Base-by-base conservation (phyloP, 2,329 filamentous ascomycete species). In the Periconia macrospinosa region DNA sequence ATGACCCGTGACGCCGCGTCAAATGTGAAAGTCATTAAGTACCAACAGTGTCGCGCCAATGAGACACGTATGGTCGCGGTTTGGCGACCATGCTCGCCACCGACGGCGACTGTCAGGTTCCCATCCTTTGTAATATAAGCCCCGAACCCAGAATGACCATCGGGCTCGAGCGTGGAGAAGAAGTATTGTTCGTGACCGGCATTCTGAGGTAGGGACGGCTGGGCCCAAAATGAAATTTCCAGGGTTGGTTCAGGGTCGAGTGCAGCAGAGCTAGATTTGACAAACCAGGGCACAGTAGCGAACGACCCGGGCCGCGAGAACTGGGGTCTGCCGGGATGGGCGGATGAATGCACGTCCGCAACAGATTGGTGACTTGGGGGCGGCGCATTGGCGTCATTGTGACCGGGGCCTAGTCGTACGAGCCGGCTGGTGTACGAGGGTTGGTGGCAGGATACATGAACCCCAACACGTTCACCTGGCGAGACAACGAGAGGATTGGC, bases 401-500 rank as follows among this genome's bases (percentile, higher is more conserved):
- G 44, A 53, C 53, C 61, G 55, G 41, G 54, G 11, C 44, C 23
- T 8, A 59, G 45, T 15, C 56, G 50, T 13, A 50, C 49, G 19
- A 43, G 45, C 45, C 41, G 54, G 53, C 47, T 51, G 30, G 40
- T 33, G 45, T 45, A 56, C 23, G 33, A 41, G 33, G 41, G 41
- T n/a, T 35, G 37, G 27, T 47, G 45, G 17, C 45, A 47, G 45
- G 45, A 45, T 47, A 62, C 60, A 49, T 64, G 61, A 48, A 64
- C 53, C 30, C 54, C 57, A 40, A 63, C 55, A 7, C 20, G n/a
- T 20, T 63, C 55, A n/a, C 59, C 60, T 3, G 60, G 59, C n/a
- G 59, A 60, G 20, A 56, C 59, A 44, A 63, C 55, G 53, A 57
- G 57, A 20, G 60, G 60, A 30, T 63, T 45, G n/a, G 47, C 60